Percentiles rank a stretch among this genome's conserved stretches.
These are phyloP conservation scores for Platismatia glauca DNA, from an alignment of 495 filamentous ascomycete genomes.

Conservation along the genomic window DNA sequence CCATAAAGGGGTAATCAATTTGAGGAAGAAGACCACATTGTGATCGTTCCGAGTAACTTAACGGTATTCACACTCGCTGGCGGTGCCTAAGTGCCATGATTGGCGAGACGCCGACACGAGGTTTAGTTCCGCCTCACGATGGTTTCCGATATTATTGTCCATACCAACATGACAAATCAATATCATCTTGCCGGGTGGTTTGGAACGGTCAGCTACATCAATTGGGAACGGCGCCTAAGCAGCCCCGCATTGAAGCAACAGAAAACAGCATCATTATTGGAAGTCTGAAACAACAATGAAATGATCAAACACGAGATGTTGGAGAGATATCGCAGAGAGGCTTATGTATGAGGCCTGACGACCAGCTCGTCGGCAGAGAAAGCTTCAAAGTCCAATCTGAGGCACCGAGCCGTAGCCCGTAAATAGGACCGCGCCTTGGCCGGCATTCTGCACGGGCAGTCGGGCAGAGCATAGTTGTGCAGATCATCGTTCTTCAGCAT, in stretches of 20 bases:
- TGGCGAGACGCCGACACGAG: not conserved
- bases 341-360: not conserved
- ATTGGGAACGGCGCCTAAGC: not conserved
- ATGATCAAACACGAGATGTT: not conserved
- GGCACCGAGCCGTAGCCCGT: conserved; percentile 2
- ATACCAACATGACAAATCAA: not conserved
- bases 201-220: not conserved
- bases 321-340: not conserved
- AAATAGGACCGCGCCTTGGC: not conserved
- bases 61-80: not conserved
- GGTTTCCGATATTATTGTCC: too few species aligned
- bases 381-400: not conserved
- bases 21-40: not conserved
- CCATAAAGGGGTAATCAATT: not conserved
- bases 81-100: not conserved
- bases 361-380: not conserved
- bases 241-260: not conserved
- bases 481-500: conserved; percentile 5
- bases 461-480: not conserved
- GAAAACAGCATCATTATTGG: not conserved
- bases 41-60: too few species aligned
- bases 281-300: not conserved
- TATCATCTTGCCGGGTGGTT: not conserved
- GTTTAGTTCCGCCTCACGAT: too few species aligned
- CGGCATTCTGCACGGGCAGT: conserved; percentile 1